Percentiles rank a stretch among this genome's conserved stretches.
phyloP scores from a whole-genome alignment of 345 rosid species.

The Draba incana region DNA sequence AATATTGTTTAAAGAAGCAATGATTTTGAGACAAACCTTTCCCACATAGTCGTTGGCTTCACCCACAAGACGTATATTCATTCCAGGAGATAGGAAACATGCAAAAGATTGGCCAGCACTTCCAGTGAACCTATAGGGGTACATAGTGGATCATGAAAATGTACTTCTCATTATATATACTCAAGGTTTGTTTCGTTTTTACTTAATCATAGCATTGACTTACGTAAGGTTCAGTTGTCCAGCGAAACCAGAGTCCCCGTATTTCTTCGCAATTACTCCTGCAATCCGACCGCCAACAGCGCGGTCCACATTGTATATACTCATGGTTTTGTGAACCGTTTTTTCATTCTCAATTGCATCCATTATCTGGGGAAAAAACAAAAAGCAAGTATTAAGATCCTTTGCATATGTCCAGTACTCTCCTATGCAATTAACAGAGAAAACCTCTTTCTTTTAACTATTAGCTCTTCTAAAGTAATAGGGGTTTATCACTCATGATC shows the following conservation, averaged over 20 bases:
- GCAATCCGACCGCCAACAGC: slow-evolving; percentile 91
- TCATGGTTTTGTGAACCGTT: slow-evolving; percentile 61
- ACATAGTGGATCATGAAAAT: slow-evolving; percentile 28
- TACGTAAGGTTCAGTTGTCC: slow-evolving; percentile 95
- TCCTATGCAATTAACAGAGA: slow-evolving; percentile 2
- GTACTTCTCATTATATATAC: slow-evolving; percentile 13
- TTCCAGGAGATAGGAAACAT: slow-evolving; percentile 97
- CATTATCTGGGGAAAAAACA: slow-evolving; percentile 53
- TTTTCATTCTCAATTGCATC: slow-evolving; percentile 89
- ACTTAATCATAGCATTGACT: slow-evolving; percentile 35
- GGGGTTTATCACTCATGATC: neutral
- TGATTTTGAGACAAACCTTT: slow-evolving; percentile 57
- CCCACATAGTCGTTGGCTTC: slow-evolving; percentile 99
- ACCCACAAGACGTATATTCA: slow-evolving; percentile 88
- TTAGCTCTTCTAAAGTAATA: slow-evolving; percentile 10
- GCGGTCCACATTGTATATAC: slow-evolving; percentile 92
- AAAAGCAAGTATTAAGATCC: neutral
- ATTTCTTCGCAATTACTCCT: slow-evolving; percentile 88
- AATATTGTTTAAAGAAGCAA: neutral
- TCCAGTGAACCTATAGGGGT: slow-evolving; percentile 68
- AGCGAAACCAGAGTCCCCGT: slow-evolving; percentile 96
- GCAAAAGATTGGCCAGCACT: slow-evolving; percentile 99
- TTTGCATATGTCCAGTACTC: neutral
- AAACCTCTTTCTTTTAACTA: slow-evolving; percentile 6
- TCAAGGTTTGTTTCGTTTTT: slow-evolving; percentile 9